Evolutionary conservation across 441 rosid species (phyloP).

Genomic region (Syzygium syzygioides): DNA sequence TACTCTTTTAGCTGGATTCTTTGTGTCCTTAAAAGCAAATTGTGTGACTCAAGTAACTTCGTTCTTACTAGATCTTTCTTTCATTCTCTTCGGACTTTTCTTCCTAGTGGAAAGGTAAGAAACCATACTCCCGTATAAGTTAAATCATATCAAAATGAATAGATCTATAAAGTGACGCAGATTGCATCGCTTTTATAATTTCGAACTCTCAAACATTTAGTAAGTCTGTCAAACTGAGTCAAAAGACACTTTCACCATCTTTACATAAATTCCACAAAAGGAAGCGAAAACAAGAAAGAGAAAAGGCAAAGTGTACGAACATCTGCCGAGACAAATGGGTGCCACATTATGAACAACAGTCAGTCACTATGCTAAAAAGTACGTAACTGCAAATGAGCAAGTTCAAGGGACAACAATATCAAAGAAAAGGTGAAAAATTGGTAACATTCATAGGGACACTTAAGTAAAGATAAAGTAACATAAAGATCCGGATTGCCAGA

Average conservation of each 20-base stretch:
- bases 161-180: neutral
- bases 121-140: neutral
- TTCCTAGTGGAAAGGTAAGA: neutral
- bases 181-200: neutral
- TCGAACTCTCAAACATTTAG: neutral
- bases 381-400: neutral
- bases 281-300: neutral
- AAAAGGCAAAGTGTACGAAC: neutral
- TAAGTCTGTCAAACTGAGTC: neutral
- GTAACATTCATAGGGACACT: neutral
- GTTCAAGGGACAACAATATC: neutral
- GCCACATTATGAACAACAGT: neutral
- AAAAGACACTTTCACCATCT: neutral
- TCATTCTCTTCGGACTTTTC: neutral
- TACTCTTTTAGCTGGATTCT: neutral
- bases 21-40: neutral
- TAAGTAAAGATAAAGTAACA: neutral
- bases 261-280: neutral
- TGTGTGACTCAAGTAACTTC: neutral
- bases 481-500: neutral
- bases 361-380: neutral
- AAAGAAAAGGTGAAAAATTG: neutral
- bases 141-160: neutral
- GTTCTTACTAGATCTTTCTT: neutral
- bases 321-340: neutral